Conservation (phyloP, 2,329 filamentous ascomycete species). For the Thielaviopsis euricoi region DNA sequence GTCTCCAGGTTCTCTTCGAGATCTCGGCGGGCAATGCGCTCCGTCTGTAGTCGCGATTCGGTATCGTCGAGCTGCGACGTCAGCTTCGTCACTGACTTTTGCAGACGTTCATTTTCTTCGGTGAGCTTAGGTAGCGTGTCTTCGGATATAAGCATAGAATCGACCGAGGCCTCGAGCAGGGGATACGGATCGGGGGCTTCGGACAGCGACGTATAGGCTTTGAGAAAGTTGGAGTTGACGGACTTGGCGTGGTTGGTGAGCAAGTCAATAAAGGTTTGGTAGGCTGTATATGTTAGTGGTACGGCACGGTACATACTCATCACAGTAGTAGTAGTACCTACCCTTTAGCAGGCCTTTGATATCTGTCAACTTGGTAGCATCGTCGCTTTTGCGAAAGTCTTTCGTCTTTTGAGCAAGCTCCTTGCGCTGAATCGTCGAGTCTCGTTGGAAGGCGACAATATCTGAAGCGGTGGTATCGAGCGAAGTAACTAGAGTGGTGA, state of each 20-base stretch:
- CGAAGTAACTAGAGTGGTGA: conserved; percentile 65
- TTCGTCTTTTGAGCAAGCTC: conserved; percentile 98
- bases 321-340: conserved; percentile 18
- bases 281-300: conserved; percentile 38
- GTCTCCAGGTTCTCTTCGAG: conserved; percentile 61
- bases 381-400: conserved; percentile 87
- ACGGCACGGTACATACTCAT: not conserved
- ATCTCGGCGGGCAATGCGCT: conserved; percentile 54
- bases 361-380: conserved; percentile 70
- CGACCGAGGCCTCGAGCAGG: conserved; percentile 86
- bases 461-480: conserved; percentile 92
- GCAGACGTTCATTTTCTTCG: conserved; percentile 78
- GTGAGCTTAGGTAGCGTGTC: conserved; percentile 81
- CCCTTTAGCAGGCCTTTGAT: conserved; percentile 82
- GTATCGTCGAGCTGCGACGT: conserved; percentile 70
- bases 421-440: conserved; percentile 90
- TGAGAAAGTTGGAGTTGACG: conserved; percentile 81
- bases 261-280: conserved; percentile 94
- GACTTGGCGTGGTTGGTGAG: conserved; percentile 92
- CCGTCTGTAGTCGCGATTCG: conserved; percentile 63
- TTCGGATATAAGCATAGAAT: conserved; percentile 69
- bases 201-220: conserved; percentile 81
- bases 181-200: conserved; percentile 96
- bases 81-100: conserved; percentile 57
- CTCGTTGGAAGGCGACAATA: conserved; percentile 80